Conservation (phyloP, 2,329 filamentous ascomycete species). For the Fusarium albosuccineum region DNA sequence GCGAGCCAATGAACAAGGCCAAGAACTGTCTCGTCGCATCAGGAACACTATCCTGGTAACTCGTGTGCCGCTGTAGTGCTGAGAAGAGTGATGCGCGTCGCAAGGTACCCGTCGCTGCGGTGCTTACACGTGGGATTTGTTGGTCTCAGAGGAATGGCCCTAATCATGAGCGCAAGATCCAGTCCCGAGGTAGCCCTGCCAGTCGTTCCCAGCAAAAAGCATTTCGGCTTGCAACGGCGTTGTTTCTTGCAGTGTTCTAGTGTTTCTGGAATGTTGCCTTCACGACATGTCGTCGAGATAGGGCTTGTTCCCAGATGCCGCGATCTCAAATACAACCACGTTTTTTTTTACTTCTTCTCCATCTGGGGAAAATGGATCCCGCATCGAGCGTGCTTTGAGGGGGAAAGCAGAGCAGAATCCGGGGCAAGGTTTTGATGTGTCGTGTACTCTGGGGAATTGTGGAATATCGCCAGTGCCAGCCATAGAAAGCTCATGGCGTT, state of each 20-base stretch:
- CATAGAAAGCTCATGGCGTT: conserved; percentile 41
- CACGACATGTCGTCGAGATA: conserved; percentile 17
- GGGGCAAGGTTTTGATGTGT: conserved; percentile 19
- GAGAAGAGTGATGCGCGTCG: neutral
- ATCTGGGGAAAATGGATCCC: conserved; percentile 36
- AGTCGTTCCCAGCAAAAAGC: conserved; percentile 9
- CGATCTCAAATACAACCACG: conserved; percentile 7
- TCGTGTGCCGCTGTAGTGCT: neutral
- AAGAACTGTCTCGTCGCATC: neutral
- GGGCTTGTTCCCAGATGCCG: neutral
- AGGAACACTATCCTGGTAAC: conserved; percentile 5
- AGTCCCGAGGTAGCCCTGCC: conserved; percentile 25
- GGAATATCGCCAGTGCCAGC: conserved; percentile 25
- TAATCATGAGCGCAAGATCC: conserved; percentile 40
- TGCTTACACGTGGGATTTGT: neutral
- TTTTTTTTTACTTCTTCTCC: neutral
- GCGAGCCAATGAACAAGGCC: neutral
- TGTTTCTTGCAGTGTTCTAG: neutral
- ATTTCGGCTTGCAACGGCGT: neutral
- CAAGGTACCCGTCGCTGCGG: conserved; percentile 2
- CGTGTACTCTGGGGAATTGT: conserved; percentile 39
- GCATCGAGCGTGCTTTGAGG: neutral
- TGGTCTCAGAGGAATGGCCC: conserved; percentile 4
- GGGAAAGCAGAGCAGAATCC: conserved; percentile 2
- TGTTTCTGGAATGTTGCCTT: conserved; percentile 3